Evolutionary conservation across 805 yeast species (phyloP).

Genomic region (Starmerella sirachaensis): DNA sequence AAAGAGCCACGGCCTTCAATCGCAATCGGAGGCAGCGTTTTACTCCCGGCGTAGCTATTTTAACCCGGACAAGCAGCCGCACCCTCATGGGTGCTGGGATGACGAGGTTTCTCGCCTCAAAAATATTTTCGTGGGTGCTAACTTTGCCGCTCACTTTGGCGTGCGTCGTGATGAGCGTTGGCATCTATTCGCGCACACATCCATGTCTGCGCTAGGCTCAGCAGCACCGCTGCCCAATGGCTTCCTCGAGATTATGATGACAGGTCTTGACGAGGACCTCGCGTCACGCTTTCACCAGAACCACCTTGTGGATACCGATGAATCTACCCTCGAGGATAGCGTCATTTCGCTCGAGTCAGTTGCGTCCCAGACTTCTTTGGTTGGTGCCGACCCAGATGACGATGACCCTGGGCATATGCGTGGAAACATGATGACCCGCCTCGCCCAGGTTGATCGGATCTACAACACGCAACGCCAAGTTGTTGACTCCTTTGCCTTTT

Average conservation of each 20-base stretch:
- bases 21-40: too few relatives aligned
- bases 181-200: constrained; percentile 44
- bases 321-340: constrained; percentile 23
- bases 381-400: constrained; percentile 36
- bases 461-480: constrained; percentile 32
- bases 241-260: constrained; percentile 67
- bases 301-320: constrained; percentile 25
- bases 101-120: constrained; percentile 64
- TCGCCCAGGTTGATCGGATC: constrained; percentile 51
- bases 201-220: not conserved
- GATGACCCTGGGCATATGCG: constrained; percentile 68
- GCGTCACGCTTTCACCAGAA: constrained; percentile 47
- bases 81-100: constrained; percentile 75
- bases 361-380: constrained; percentile 21
- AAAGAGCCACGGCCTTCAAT: too few relatives aligned
- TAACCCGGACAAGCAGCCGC: constrained; percentile 77
- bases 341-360: constrained; percentile 25
- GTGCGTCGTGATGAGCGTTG: constrained; percentile 74
- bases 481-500: constrained; percentile 78
- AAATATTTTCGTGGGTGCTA: constrained; percentile 45
- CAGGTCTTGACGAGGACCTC: constrained; percentile 50
- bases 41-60: constrained; percentile 85
- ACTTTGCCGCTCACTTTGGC: constrained; percentile 62
- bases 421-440: constrained; percentile 57
- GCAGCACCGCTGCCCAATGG: constrained; percentile 6